phyloP scores from a whole-genome alignment of 1,284 basidiomycete species.

The Trichosporon sp. region DNA sequence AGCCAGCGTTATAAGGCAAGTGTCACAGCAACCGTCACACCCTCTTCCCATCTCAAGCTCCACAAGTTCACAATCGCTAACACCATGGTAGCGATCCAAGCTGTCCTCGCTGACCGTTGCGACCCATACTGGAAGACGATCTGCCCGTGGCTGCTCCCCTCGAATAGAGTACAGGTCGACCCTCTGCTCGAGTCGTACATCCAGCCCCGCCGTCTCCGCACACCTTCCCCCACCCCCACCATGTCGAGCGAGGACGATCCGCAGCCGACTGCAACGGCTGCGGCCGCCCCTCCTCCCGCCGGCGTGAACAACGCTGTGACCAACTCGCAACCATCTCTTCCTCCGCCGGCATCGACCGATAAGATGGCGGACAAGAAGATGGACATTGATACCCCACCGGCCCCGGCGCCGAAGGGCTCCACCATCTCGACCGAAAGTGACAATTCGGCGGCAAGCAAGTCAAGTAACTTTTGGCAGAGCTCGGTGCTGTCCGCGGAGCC shows the following conservation, averaged over 20 bases:
- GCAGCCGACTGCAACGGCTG: constrained; percentile 9
- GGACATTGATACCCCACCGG: constrained; percentile 13
- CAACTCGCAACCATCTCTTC: neutral
- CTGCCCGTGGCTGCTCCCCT: constrained; percentile 27
- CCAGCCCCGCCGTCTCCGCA: constrained; percentile 24
- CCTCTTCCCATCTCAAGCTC: constrained; percentile 19
- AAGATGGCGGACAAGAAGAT: constrained; percentile 17
- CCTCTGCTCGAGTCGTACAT: constrained; percentile 23
- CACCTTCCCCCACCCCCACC: constrained; percentile 31
- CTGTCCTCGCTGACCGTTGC: constrained; percentile 4
- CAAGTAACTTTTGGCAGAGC: constrained; percentile 24
- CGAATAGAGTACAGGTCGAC: constrained; percentile 13
- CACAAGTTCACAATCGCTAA: constrained; percentile 9
- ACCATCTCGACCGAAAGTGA: constrained; percentile 9
- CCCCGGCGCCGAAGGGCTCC: constrained; percentile 22
- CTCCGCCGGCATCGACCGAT: neutral
- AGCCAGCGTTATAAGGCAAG: constrained; percentile 24
- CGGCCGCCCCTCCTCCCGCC: neutral
- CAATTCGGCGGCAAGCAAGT: neutral
- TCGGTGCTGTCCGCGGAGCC: constrained; percentile 21
- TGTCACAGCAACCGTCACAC: constrained; percentile 21
- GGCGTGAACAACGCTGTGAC: neutral
- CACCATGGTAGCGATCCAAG: constrained; percentile 17
- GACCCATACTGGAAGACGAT: constrained; percentile 29
- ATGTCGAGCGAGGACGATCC: constrained; percentile 36